These are phyloP conservation scores for Globisporangium heterothallicum DNA, from an alignment of 352 stramenopile genomes.

Conservation along the genomic window DNA sequence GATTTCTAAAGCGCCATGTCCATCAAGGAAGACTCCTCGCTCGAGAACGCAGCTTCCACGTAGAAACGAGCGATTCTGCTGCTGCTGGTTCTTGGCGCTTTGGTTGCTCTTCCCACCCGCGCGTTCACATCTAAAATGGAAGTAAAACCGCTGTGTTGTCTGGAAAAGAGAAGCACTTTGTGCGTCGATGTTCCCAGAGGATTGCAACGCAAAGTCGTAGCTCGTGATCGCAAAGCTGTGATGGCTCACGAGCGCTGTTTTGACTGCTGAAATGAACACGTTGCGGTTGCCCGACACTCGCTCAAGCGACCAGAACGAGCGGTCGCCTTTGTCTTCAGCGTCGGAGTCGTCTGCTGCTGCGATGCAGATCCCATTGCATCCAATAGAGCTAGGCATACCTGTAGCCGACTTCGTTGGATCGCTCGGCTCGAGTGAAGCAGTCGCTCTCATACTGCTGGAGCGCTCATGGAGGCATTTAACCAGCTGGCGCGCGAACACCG, in stretches of 20 bases:
- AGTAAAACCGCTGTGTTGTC: slow-evolving; percentile 30
- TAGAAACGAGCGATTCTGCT: slow-evolving; percentile 28
- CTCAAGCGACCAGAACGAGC: slow-evolving; percentile 19
- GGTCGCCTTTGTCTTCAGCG: not conserved
- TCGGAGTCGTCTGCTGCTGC: not conserved
- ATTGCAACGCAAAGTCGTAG: slow-evolving; percentile 4
- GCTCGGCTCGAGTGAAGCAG: too few relatives aligned
- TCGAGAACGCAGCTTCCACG: slow-evolving; percentile 12
- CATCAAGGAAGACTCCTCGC: slow-evolving; percentile 26
- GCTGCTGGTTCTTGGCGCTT: not conserved
- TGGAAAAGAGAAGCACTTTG: too few relatives aligned
- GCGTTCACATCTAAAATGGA: slow-evolving; percentile 26
- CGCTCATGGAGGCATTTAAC: slow-evolving; percentile 35
- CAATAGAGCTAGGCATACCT: slow-evolving; percentile 3
- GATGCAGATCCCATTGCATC: slow-evolving; percentile 17
- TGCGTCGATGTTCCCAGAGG: not conserved
- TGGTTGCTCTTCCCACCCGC: not conserved
- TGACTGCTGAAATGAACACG: slow-evolving; percentile 39
- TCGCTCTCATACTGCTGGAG: not conserved
- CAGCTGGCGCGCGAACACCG: slow-evolving; percentile 43
- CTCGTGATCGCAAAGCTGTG: slow-evolving; percentile 24
- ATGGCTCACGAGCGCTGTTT: slow-evolving; percentile 32
- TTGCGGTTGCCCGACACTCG: slow-evolving; percentile 22
- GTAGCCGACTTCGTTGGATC: too few relatives aligned
- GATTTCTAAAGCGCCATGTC: slow-evolving; percentile 21